Evolutionary conservation across 202 grass and related monocot species (phyloP).

Genomic region (Panicum virgatum): DNA sequence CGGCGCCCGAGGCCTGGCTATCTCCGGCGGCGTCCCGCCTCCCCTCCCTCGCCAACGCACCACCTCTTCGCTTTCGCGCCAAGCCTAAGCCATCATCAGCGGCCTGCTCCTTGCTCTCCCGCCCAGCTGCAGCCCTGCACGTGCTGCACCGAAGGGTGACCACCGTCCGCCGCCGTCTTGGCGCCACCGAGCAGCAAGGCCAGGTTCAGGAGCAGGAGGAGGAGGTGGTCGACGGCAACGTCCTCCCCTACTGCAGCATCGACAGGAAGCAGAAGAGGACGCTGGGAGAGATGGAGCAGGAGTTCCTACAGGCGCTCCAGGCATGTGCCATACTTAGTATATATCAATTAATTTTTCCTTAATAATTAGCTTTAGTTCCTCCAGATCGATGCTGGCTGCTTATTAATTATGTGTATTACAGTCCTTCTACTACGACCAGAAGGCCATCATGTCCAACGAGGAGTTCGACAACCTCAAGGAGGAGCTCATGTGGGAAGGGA

Average conservation of each 20-base stretch:
- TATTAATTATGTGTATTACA: too few relatives aligned
- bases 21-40: conserved; percentile 38
- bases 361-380: neutral
- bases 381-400: too few relatives aligned
- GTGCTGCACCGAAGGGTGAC: neutral
- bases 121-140: too few relatives aligned
- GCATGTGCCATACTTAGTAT: conserved; percentile 37
- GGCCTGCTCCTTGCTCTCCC: conserved; percentile 6
- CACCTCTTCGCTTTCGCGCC: conserved; percentile 1
- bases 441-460: conserved; percentile 92
- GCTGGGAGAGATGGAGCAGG: conserved; percentile 91
- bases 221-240: conserved; percentile 63
- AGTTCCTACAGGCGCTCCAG: conserved; percentile 78
- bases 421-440: conserved; percentile 88
- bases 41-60: neutral
- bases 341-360: too few relatives aligned
- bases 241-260: conserved; percentile 85
- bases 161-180: neutral
- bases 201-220: conserved; percentile 51
- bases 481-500: conserved; percentile 99
- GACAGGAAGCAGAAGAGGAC: conserved; percentile 71
- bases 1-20: conserved; percentile 38
- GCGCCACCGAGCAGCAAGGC: conserved; percentile 69
- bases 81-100: neutral
- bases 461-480: conserved; percentile 99